Conservation (phyloP, 106 monocot species). For the Apostasia shenzhenica region DNA sequence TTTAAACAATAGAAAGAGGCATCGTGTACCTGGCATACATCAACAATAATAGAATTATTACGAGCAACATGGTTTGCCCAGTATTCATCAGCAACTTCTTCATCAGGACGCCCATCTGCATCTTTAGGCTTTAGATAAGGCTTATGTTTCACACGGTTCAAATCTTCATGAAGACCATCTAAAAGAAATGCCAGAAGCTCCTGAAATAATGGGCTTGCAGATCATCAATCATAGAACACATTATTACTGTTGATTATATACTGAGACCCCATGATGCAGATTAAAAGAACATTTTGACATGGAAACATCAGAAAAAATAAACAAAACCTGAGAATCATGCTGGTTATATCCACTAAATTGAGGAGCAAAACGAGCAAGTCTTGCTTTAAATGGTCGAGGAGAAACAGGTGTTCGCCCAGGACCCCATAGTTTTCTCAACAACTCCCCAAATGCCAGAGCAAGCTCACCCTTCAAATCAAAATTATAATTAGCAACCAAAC, state of each 20-base stretch:
- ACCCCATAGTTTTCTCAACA: conserved; percentile 91
- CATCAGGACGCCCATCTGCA: conserved; percentile 95
- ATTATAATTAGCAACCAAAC: neutral
- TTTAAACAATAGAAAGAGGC: no score
- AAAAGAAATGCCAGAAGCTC: conserved; percentile 96
- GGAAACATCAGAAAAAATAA: conserved; percentile 3
- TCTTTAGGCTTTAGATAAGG: conserved; percentile 90
- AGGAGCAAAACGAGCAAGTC: conserved; percentile 95
- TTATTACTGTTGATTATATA: no score
- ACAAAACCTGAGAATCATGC: conserved; percentile 89
- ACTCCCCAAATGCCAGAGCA: conserved; percentile 96
- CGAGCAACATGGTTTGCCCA: conserved; percentile 99
- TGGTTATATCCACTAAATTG: conserved; percentile 99
- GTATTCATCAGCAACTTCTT: conserved; percentile 97
- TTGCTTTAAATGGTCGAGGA: conserved; percentile 96
- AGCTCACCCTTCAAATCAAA: conserved; percentile 77
- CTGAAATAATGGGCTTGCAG: conserved; percentile 26
- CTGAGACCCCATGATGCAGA: no score
- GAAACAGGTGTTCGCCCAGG: conserved; percentile 82
- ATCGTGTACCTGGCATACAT: conserved; percentile 85
- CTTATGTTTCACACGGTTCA: conserved; percentile 95
- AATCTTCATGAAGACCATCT: conserved; percentile 98
- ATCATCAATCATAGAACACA: neutral
- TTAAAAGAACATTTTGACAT: no score
- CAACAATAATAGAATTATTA: conserved; percentile 99